phyloP scores from a whole-genome alignment of 768 basidiomycete species.

The Russula foetens region DNA sequence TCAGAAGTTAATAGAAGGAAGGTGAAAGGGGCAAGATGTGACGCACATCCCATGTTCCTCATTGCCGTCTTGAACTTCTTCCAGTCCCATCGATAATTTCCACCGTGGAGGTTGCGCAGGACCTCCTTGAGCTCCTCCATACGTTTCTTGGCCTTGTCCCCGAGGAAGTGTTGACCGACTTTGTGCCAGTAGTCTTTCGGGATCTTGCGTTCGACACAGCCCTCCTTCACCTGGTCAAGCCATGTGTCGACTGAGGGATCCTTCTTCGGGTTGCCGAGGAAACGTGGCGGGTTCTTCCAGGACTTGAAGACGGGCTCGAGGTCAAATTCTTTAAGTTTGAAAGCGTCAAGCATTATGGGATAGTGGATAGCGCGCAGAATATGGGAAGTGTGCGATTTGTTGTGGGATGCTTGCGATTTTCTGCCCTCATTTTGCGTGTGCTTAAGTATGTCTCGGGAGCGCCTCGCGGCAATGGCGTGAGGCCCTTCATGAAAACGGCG shows the following conservation, averaged over 20 bases:
- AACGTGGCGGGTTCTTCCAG: constrained; percentile 61
- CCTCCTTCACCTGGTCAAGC: constrained; percentile 62
- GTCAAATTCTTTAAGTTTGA: constrained; percentile 74
- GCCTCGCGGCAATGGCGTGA: constrained; percentile 15
- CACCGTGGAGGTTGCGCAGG: constrained; percentile 65
- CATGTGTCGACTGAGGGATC: constrained; percentile 65
- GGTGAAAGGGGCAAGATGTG: background rate
- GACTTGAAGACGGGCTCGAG: constrained; percentile 56
- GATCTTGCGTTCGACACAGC: constrained; percentile 61
- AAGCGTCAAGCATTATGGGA: constrained; percentile 50
- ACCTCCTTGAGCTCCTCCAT: constrained; percentile 67
- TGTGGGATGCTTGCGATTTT: constrained; percentile 3
- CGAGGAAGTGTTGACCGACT: constrained; percentile 71
- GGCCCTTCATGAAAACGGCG: background rate
- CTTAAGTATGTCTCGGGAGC: constrained; percentile 5
- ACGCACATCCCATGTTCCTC: constrained; percentile 76
- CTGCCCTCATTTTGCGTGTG: background rate
- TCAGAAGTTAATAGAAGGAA: background rate
- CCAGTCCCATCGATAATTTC: constrained; percentile 77
- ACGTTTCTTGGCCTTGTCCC: constrained; percentile 56
- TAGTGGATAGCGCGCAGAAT: background rate
- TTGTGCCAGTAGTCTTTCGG: constrained; percentile 82
- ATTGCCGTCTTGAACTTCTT: constrained; percentile 74
- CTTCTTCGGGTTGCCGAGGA: constrained; percentile 60
- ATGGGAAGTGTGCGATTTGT: background rate